These are phyloP conservation scores for Saxophila tyrrhenica DNA, from an alignment of 495 filamentous ascomycete genomes.

Conservation along the genomic window DNA sequence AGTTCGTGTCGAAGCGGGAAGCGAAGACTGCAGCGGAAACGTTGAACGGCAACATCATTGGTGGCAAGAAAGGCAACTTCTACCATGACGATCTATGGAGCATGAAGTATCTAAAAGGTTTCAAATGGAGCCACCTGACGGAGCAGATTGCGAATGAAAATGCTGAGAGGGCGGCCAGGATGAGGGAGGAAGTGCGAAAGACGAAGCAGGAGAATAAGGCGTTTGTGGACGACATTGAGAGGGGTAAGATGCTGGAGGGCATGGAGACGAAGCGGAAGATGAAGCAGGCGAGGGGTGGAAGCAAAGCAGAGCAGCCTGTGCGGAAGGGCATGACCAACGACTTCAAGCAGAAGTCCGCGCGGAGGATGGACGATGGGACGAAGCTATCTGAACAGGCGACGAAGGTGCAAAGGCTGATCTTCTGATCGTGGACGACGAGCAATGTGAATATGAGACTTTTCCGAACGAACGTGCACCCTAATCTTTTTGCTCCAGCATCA, in stretches of 20 bases:
- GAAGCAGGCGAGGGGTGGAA: conserved; percentile 42
- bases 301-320: conserved; percentile 49
- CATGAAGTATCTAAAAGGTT: conserved; percentile 69
- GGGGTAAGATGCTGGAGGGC: conserved; percentile 37
- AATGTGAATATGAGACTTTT: neutral
- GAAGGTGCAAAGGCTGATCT: conserved; percentile 73
- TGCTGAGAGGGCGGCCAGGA: conserved; percentile 64
- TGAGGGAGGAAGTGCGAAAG: conserved; percentile 69
- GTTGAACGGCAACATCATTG: conserved; percentile 70
- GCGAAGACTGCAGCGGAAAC: conserved; percentile 78
- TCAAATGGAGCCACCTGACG: conserved; percentile 64
- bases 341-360: conserved; percentile 61
- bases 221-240: conserved; percentile 67
- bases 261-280: conserved; percentile 37
- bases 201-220: conserved; percentile 72
- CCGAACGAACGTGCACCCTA: too few species aligned
- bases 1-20: conserved; percentile 64
- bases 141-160: conserved; percentile 70
- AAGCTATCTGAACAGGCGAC: conserved; percentile 54
- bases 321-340: conserved; percentile 36
- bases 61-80: conserved; percentile 76
- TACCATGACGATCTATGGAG: conserved; percentile 94
- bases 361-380: conserved; percentile 35
- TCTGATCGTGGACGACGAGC: conserved; percentile 33
- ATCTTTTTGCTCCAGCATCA: too few species aligned